These are phyloP conservation scores for Micractinium sp. DNA, from an alignment of 139 green algal genomes.

Conservation along the genomic window DNA sequence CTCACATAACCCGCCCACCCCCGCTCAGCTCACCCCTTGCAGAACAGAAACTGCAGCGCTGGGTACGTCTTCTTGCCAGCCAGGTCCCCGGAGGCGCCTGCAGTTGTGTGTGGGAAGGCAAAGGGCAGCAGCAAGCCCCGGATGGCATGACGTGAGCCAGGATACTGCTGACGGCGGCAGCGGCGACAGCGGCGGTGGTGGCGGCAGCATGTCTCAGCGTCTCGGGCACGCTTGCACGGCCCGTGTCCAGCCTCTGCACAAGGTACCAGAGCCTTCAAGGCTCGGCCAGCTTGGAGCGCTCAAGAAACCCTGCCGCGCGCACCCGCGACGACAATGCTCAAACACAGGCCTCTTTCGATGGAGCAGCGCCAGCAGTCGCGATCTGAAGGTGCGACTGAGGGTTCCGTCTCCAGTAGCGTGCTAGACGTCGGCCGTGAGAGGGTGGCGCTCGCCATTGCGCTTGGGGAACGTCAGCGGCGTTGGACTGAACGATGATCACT, in stretches of 20 bases:
- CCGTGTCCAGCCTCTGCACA: too few relatives aligned
- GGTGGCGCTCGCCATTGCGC: too few relatives aligned
- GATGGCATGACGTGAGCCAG: neutral
- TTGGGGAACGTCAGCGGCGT: too few relatives aligned
- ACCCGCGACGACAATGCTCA: slow-evolving; percentile 42
- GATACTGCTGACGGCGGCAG: neutral
- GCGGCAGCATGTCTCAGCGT: neutral
- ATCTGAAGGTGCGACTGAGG: neutral
- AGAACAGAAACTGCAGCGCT: slow-evolving; percentile 68
- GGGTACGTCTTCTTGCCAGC: slow-evolving; percentile 94
- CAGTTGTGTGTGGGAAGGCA: neutral
- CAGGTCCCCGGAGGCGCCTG: slow-evolving; percentile 75
- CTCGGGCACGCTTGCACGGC: neutral
- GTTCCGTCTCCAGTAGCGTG: neutral
- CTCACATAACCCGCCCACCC: neutral
- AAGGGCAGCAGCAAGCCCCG: neutral
- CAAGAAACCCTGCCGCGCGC: neutral
- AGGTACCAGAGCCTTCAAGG: too few relatives aligned
- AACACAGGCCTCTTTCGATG: neutral
- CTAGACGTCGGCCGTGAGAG: neutral
- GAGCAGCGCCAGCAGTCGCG: slow-evolving; percentile 19
- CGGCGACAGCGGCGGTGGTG: neutral
- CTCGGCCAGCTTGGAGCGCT: too few relatives aligned
- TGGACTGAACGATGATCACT: too few relatives aligned
- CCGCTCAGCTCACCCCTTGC: neutral